These are phyloP conservation scores for Diaporthe capsici DNA, from an alignment of 2,329 filamentous ascomycete species.

Conservation along the genomic window DNA sequence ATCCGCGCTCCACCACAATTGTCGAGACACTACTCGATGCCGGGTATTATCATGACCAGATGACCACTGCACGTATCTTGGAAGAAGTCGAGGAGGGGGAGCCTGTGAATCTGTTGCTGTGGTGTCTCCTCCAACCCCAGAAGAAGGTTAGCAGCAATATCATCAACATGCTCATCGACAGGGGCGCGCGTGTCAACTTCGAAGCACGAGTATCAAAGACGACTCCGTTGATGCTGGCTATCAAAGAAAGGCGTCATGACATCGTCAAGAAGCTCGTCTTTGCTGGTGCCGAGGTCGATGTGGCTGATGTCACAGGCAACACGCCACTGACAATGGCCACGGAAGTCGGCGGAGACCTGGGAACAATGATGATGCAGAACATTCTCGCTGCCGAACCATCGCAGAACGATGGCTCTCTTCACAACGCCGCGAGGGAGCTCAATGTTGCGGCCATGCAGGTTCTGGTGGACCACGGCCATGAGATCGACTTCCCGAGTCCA, in stretches of 20 bases:
- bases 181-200: constrained; percentile 70
- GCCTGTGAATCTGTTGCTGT: constrained; percentile 69
- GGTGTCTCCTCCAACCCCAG: constrained; percentile 74
- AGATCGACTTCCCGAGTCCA: constrained; percentile 75
- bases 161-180: constrained; percentile 69
- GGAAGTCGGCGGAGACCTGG: constrained; percentile 65
- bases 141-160: constrained; percentile 72
- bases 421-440: constrained; percentile 73
- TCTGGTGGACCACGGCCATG: constrained; percentile 71
- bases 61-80: constrained; percentile 58
- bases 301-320: constrained; percentile 68
- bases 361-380: constrained; percentile 67
- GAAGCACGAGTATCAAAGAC: constrained; percentile 65
- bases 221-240: constrained; percentile 72
- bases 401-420: constrained; percentile 75
- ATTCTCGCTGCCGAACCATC: constrained; percentile 69
- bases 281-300: constrained; percentile 72
- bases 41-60: constrained; percentile 73
- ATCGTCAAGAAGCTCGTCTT: constrained; percentile 70
- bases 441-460: constrained; percentile 69
- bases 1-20: constrained; percentile 68
- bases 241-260: constrained; percentile 68
- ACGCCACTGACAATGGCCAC: constrained; percentile 74
- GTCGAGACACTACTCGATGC: constrained; percentile 67
- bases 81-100: constrained; percentile 66